These are phyloP conservation scores for Paramecium pentaurelia DNA, from an alignment of 73 alveolate species.

Conservation along the genomic window DNA sequence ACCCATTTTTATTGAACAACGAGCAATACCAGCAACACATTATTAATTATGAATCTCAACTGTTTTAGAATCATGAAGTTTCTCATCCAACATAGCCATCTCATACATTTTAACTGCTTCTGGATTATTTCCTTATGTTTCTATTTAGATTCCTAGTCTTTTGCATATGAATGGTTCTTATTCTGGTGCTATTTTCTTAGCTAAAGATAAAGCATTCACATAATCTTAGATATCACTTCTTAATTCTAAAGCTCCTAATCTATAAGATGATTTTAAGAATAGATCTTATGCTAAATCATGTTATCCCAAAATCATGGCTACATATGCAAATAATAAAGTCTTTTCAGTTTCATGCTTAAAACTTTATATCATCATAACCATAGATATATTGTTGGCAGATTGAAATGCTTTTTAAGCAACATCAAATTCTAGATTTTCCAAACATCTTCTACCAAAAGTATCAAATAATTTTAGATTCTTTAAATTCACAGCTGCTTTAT, in stretches of 20 bases:
- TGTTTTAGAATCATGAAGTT: slow-evolving; percentile 69
- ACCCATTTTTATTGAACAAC: slow-evolving; percentile 97
- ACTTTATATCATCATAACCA: slow-evolving; percentile 88
- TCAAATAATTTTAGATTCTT: slow-evolving; percentile 77
- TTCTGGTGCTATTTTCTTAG: slow-evolving; percentile 83
- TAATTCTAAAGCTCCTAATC: slow-evolving; percentile 94
- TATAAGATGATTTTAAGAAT: slow-evolving; percentile 87
- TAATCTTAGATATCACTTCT: slow-evolving; percentile 96
- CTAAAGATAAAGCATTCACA: slow-evolving; percentile 91
- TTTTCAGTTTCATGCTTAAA: slow-evolving; percentile 93
- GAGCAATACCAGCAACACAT: slow-evolving; percentile 98
- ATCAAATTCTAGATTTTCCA: slow-evolving; percentile 88
- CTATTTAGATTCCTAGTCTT: slow-evolving; percentile 92
- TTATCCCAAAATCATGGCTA: slow-evolving; percentile 91
- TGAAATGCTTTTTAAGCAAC: slow-evolving; percentile 91
- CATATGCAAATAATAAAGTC: slow-evolving; percentile 87
- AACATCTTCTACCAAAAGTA: slow-evolving; percentile 86
- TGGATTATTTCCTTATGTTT: slow-evolving; percentile 87
- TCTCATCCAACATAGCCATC: slow-evolving; percentile 78
- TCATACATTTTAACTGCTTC: slow-evolving; percentile 95
- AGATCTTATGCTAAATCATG: slow-evolving; percentile 93
- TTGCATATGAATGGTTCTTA: slow-evolving; percentile 93
- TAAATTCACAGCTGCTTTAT: slow-evolving; percentile 79
- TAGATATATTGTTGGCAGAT: slow-evolving; percentile 82
- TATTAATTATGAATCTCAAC: slow-evolving; percentile 81